Evolutionary conservation across 805 yeast species (phyloP).

Genomic region (Lipomyces yamadae): DNA sequence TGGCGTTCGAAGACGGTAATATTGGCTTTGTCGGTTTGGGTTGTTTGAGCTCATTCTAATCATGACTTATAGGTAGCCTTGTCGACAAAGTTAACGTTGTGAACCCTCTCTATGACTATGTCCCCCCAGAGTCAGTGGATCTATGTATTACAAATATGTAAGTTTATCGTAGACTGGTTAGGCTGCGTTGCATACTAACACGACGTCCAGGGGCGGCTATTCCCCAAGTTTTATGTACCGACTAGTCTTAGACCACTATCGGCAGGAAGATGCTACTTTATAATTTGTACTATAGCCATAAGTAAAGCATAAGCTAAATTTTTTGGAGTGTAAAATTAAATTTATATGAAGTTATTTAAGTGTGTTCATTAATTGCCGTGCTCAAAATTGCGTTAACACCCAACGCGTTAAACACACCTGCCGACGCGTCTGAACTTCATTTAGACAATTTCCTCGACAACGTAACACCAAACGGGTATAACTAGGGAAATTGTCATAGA

Average conservation of each 20-base stretch:
- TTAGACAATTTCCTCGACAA: too few species aligned
- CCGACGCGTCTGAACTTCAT: too few species aligned
- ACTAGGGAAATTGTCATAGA: too few species aligned
- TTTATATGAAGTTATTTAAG: too few species aligned
- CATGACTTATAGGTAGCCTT: constrained; percentile 42
- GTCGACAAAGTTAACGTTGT: constrained; percentile 78
- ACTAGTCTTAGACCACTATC: constrained; percentile 91
- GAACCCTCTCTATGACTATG: constrained; percentile 88
- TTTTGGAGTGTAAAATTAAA: neutral
- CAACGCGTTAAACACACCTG: too few species aligned
- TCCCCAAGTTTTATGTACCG: constrained; percentile 96
- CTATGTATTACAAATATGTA: constrained; percentile 87
- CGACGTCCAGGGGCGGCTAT: constrained; percentile 69
- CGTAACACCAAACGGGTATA: too few species aligned
- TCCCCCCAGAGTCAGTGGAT: constrained; percentile 92
- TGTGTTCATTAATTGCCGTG: too few species aligned
- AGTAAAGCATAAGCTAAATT: neutral
- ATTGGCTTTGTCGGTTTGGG: neutral
- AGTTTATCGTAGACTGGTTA: constrained; percentile 34
- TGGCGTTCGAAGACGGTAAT: constrained; percentile 71
- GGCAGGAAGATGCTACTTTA: constrained; percentile 75
- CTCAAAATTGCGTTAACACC: neutral
- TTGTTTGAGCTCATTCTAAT: neutral
- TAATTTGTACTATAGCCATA: constrained; percentile 12
- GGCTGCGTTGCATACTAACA: constrained; percentile 5